Conservation (phyloP, 805 yeast genomes). For the Tetrapisispora namnaoensis region DNA sequence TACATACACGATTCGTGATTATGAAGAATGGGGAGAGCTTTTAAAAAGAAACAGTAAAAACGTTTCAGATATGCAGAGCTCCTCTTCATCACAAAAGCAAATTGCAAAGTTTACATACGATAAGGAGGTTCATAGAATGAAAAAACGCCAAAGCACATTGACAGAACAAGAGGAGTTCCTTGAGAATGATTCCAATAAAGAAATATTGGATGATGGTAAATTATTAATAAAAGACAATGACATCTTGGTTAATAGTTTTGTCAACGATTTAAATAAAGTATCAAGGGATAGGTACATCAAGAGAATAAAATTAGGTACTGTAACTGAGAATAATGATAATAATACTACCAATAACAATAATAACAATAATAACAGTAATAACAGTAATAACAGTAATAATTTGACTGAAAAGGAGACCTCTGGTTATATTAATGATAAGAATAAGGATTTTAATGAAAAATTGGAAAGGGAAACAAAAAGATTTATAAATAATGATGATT, state of each 20-base stretch:
- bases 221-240: slow-evolving; percentile 13
- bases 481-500: not conserved
- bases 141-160: not conserved
- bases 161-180: not conserved
- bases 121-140: slow-evolving; percentile 16
- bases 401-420: slow-evolving; percentile 2
- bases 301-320: slow-evolving; percentile 4
- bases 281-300: slow-evolving; percentile 13
- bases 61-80: not conserved
- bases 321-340: not conserved
- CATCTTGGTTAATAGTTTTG: slow-evolving; percentile 13
- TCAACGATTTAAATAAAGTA: slow-evolving; percentile 12
- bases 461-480: slow-evolving; percentile 15
- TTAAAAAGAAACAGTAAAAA: slow-evolving; percentile 5
- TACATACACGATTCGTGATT: slow-evolving; percentile 19
- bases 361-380: not conserved
- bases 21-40: slow-evolving; percentile 17
- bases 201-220: slow-evolving; percentile 9
- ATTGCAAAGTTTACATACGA: slow-evolving; percentile 25
- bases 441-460: slow-evolving; percentile 25
- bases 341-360: not conserved
- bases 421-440: slow-evolving; percentile 24
- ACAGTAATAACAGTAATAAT: not conserved
- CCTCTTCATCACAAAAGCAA: slow-evolving; percentile 8
- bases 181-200: slow-evolving; percentile 1